Conservation (phyloP, 306 rosid species). For the Malus asiatica region DNA sequence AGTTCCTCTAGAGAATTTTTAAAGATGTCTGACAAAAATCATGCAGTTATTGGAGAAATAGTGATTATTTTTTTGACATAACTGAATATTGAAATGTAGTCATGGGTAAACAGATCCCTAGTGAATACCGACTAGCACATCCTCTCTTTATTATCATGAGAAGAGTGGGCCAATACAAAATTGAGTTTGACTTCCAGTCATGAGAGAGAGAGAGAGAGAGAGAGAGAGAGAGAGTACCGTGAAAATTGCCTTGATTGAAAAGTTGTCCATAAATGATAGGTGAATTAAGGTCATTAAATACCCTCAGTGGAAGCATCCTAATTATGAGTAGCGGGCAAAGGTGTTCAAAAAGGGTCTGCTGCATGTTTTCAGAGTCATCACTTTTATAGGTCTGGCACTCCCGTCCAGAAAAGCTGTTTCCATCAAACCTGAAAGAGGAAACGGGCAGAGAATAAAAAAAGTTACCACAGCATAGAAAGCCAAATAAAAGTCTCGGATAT, state of each 20-base stretch:
- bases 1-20: neutral
- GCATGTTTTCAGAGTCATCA: conserved; percentile 52
- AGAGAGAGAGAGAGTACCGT: conserved; percentile 11
- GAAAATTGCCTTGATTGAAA: conserved; percentile 27
- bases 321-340: conserved; percentile 82
- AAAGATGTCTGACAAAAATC: neutral
- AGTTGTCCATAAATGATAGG: conserved; percentile 55
- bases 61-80: neutral
- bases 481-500: conserved; percentile 6
- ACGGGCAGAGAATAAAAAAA: conserved; percentile 17
- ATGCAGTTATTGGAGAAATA: neutral
- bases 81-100: neutral
- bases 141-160: too few relatives aligned
- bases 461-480: neutral
- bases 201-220: conserved; percentile 4
- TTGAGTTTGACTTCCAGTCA: neutral
- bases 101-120: neutral
- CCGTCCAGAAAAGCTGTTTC: conserved; percentile 42
- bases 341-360: conserved; percentile 62
- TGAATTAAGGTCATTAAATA: conserved; percentile 58
- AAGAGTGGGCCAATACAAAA: neutral
- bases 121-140: neutral
- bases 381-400: conserved; percentile 34
- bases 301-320: conserved; percentile 83
- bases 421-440: conserved; percentile 44